These are phyloP conservation scores for Talaromyces liani DNA, from an alignment of 495 filamentous ascomycete genomes.

Conservation along the genomic window DNA sequence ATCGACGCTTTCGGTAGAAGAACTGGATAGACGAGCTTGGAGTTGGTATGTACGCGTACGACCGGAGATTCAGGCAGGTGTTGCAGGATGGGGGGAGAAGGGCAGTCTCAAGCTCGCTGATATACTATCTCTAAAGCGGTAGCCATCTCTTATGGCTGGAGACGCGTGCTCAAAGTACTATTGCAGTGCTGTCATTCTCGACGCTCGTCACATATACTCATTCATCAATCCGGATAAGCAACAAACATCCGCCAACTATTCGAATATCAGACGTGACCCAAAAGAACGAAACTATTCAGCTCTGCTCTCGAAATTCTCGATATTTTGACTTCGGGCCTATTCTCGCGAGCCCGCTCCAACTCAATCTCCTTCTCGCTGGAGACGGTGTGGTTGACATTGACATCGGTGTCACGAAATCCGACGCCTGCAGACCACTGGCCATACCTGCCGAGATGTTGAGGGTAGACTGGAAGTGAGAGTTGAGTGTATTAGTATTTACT, in stretches of 20 bases:
- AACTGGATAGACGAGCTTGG: constrained; percentile 72
- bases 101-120: constrained; percentile 56
- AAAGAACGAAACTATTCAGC: background rate
- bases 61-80: constrained; percentile 63
- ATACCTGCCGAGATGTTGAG: no score
- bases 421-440: no score
- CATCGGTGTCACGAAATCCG: constrained; percentile 29
- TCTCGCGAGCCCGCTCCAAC: constrained; percentile 11
- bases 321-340: constrained; percentile 9
- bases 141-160: background rate
- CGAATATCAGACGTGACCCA: background rate
- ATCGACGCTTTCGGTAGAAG: constrained; percentile 41
- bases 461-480: no score
- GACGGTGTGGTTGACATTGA: constrained; percentile 15
- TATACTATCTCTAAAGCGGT: constrained; percentile 49
- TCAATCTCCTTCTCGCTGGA: constrained; percentile 13
- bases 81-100: constrained; percentile 75
- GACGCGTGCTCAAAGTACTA: constrained; percentile 10
- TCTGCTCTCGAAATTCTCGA: background rate
- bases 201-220: background rate
- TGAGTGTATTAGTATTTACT: no score
- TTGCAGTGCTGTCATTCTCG: constrained; percentile 21
- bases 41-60: constrained; percentile 69
- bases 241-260: background rate
- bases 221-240: background rate